Percentiles rank a stretch among this genome's conserved stretches.
These are phyloP conservation scores for Aristolochia contorta DNA, from an alignment of 164 flowering plant species.

Conservation along the genomic window DNA sequence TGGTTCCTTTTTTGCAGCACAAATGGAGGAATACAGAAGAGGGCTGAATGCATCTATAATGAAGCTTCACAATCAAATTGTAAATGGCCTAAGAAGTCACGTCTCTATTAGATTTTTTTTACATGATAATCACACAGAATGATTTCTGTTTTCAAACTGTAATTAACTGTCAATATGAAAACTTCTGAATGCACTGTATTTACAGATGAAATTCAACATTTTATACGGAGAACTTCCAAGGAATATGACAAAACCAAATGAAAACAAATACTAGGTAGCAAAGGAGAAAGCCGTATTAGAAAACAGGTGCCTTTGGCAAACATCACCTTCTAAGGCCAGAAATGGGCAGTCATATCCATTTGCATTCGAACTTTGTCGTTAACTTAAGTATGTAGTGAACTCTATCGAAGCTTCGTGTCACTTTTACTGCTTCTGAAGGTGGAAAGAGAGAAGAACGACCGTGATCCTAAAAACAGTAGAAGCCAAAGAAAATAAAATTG, in stretches of 20 bases:
- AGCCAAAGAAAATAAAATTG: not conserved
- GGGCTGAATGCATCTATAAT: no score
- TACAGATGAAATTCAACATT: constrained; percentile 7
- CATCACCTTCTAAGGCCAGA: constrained; percentile 5
- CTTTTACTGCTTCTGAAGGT: constrained; percentile 76
- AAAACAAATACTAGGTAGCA: not conserved
- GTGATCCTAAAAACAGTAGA: constrained; percentile 43
- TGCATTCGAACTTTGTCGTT: no score
- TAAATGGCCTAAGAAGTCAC: no score
- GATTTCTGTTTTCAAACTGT: no score
- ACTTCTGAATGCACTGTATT: not conserved
- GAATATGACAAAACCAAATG: not conserved
- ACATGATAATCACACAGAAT: no score
- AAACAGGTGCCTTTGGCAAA: constrained; percentile 5
- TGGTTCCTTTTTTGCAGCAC: no score
- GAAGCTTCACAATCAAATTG: no score
- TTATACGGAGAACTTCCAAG: not conserved
- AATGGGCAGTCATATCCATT: no score
- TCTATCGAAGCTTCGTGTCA: constrained; percentile 32
- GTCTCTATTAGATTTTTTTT: no score
- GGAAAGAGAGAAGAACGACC: constrained; percentile 90
- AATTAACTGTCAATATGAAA: no score
- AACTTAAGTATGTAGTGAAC: not conserved
- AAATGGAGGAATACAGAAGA: no score
- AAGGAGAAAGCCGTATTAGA: not conserved